Evolutionary conservation across 768 basidiomycete genomes (phyloP).

Genomic region (Galerina marginata): DNA sequence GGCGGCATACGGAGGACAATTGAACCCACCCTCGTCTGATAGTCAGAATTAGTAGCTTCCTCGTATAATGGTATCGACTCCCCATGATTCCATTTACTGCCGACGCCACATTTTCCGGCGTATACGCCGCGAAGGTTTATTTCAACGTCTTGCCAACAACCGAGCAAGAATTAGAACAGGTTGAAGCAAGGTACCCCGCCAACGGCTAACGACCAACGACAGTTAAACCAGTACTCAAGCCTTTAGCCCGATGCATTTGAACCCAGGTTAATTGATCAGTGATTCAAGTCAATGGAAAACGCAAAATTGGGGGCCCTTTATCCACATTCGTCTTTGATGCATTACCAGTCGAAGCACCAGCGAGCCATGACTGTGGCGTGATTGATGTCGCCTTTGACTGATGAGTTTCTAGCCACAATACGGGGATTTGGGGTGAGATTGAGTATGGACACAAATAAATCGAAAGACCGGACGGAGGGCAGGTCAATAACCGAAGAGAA

Average conservation of each 20-base stretch:
- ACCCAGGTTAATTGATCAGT: not conserved
- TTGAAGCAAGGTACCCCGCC: constrained; percentile 3
- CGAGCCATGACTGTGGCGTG: constrained; percentile 2
- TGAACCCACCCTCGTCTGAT: too few species aligned
- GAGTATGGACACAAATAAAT: not conserved
- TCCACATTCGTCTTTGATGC: too few species aligned
- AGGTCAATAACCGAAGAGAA: constrained; percentile 10
- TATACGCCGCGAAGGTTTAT: not conserved
- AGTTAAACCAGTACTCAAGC: not conserved
- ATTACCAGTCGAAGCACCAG: too few species aligned
- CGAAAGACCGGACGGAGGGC: not conserved
- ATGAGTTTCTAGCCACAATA: not conserved
- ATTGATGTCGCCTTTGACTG: not conserved
- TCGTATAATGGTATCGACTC: too few species aligned
- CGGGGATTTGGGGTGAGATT: not conserved
- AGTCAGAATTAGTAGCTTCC: too few species aligned
- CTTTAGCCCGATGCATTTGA: not conserved
- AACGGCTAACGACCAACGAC: too few species aligned
- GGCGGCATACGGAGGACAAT: too few species aligned
- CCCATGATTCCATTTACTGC: not conserved
- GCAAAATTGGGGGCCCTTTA: too few species aligned
- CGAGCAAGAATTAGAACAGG: not conserved
- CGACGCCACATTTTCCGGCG: constrained; percentile 1
- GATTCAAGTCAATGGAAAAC: not conserved
- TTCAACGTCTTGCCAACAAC: not conserved